Conservation (phyloP, 2,329 filamentous ascomycete species). For the Ceratocystis albifundus region DNA sequence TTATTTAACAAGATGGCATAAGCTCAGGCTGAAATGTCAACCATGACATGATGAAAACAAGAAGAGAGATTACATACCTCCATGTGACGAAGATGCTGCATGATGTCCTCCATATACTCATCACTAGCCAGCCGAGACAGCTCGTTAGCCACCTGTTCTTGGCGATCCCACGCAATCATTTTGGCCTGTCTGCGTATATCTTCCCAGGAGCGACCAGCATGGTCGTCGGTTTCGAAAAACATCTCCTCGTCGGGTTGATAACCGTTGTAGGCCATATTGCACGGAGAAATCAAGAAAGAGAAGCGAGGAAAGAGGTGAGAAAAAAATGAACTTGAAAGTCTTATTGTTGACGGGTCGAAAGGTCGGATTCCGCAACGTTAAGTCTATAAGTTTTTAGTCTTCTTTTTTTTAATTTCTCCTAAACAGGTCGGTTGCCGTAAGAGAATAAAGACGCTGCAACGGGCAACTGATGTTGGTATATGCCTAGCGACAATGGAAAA, state of each 20-base stretch:
- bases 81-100: slow-evolving; percentile 91
- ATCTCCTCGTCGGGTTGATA: slow-evolving; percentile 35
- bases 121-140: slow-evolving; percentile 74
- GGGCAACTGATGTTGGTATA: not conserved
- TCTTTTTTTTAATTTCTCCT: not conserved
- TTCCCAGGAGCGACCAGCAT: slow-evolving; percentile 43
- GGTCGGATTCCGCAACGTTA: not conserved
- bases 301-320: slow-evolving; percentile 27
- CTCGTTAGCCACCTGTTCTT: slow-evolving; percentile 80
- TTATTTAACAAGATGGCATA: not conserved
- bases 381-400: not conserved
- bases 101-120: slow-evolving; percentile 87
- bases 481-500: not conserved
- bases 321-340: slow-evolving; percentile 25
- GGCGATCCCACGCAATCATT: slow-evolving; percentile 66
- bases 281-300: slow-evolving; percentile 22
- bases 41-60: too few relatives aligned
- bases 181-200: slow-evolving; percentile 65
- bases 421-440: slow-evolving; percentile 8
- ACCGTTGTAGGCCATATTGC: slow-evolving; percentile 37
- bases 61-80: slow-evolving; percentile 46
- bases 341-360: not conserved
- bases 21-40: slow-evolving; percentile 15
- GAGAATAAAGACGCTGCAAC: slow-evolving; percentile 7
- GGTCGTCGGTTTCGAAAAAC: slow-evolving; percentile 46